Conservation (phyloP, 306 rosid species). For the Vigna radiata region DNA sequence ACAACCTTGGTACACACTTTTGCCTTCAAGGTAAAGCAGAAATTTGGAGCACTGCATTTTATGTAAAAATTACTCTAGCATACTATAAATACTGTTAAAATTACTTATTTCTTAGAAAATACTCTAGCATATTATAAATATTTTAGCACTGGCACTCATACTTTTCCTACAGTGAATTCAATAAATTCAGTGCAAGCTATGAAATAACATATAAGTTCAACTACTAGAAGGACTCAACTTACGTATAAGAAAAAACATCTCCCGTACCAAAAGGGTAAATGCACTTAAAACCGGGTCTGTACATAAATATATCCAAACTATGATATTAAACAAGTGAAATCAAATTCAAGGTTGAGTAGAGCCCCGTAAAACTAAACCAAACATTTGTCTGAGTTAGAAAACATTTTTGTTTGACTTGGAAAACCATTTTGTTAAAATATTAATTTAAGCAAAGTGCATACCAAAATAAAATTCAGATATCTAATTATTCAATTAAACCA, state of each 20-base stretch:
- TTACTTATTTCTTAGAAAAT: not conserved
- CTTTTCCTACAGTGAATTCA: not conserved
- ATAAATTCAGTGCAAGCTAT: not conserved
- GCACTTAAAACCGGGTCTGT: slow-evolving; percentile 37
- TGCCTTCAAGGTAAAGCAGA: slow-evolving; percentile 3
- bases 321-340: not conserved
- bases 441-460: slow-evolving; percentile 36
- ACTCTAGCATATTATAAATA: not conserved
- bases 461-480: not conserved
- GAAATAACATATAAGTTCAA: not conserved
- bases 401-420: not conserved
- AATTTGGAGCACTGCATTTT: too few relatives aligned
- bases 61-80: too few relatives aligned
- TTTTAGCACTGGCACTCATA: not conserved
- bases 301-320: slow-evolving; percentile 3
- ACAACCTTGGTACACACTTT: not conserved
- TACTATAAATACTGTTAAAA: not conserved
- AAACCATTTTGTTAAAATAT: slow-evolving; percentile 18
- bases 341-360: slow-evolving; percentile 50
- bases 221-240: slow-evolving; percentile 17
- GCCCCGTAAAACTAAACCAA: slow-evolving; percentile 42
- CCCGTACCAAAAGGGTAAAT: slow-evolving; percentile 68
- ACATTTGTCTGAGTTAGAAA: not conserved
- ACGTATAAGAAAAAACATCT: slow-evolving; percentile 42
- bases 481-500: slow-evolving; percentile 11